Conservation (phyloP, 768 basidiomycete genomes). For the Boletus eberwhitei region DNA sequence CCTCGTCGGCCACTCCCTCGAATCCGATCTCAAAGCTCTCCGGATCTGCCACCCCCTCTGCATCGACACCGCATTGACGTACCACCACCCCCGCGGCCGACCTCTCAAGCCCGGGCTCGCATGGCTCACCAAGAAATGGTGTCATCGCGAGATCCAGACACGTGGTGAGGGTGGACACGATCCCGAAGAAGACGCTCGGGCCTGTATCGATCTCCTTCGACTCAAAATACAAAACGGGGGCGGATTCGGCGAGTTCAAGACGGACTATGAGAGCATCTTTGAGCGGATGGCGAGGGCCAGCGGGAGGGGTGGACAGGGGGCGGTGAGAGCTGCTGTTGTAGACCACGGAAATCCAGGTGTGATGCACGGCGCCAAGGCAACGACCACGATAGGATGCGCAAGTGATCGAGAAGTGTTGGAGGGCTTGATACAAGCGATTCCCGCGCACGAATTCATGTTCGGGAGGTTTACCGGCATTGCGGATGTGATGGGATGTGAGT, state of each 20-base stretch:
- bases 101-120: conserved; percentile 94
- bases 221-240: conserved; percentile 76
- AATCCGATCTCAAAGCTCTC: conserved; percentile 88
- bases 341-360: conserved; percentile 81
- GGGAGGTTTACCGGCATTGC: conserved; percentile 81
- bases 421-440: conserved; percentile 56
- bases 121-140: conserved; percentile 97
- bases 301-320: conserved; percentile 38
- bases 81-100: conserved; percentile 89
- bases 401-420: conserved; percentile 76
- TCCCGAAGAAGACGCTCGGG: conserved; percentile 90
- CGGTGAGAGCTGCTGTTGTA: conserved; percentile 63
- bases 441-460: conserved; percentile 77
- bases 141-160: conserved; percentile 83
- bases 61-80: conserved; percentile 88
- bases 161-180: conserved; percentile 86
- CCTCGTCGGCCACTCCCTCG: conserved; percentile 92
- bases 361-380: conserved; percentile 86
- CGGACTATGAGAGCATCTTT: conserved; percentile 84
- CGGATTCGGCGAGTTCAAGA: conserved; percentile 84
- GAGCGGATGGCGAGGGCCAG: conserved; percentile 70
- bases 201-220: conserved; percentile 79
- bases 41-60: conserved; percentile 82
- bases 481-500: conserved; percentile 78
- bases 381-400: conserved; percentile 68